Base-by-base conservation (phyloP, 768 basidiomycete species). In the Trichaptum fuscoviolaceum region DNA sequence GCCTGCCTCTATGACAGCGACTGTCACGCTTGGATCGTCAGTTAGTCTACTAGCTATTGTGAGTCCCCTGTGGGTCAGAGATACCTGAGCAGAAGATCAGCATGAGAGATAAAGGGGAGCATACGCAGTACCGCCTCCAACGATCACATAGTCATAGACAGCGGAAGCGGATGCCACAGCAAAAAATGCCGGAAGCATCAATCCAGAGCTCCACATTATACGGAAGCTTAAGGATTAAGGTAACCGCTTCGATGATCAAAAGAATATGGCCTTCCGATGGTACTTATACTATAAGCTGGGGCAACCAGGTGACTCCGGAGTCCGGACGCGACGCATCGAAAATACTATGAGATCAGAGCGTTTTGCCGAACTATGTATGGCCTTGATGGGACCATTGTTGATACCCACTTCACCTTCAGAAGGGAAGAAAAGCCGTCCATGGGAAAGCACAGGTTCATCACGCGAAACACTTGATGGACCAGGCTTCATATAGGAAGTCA, bases 71-170 rank as follows among this genome's bases (percentile, higher is more conserved):
- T 15, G 10, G n/a, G n/a, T n/a, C 42, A 12, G 42, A 52, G 5
- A 52, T 52, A 52, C 5, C 15, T 52, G 15, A 52, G 30, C 8
- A 30, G 8, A 3, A 52, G 20, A 12, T 52, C 42, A 20, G 12
- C 42, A 15, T 2, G 15, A 52, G 42, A 52, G 15, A 12, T 15
- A 4, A 15, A 52, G 12, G 12, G 10, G 42, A 52, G 6, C 42
- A 52, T 52, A 52, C 42, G 65, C 65, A n/a, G 63, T 64, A 25
- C 65, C 65, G 24, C 65, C 65, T 17, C 65, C 65, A 63, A 66
- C 52, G 34, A 66, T 63, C n/a, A 66, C 34, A 34, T 62, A 66
- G 65, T 66, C 65, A 30, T 63, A 66, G n/a, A 23, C 65, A 17
- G 34, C 34, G 35, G n/a, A n/a, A n/a, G 7, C 23, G 63, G 27